phyloP scores from a whole-genome alignment of 331 rosid genomes.

The Pyracantha coccinea region DNA sequence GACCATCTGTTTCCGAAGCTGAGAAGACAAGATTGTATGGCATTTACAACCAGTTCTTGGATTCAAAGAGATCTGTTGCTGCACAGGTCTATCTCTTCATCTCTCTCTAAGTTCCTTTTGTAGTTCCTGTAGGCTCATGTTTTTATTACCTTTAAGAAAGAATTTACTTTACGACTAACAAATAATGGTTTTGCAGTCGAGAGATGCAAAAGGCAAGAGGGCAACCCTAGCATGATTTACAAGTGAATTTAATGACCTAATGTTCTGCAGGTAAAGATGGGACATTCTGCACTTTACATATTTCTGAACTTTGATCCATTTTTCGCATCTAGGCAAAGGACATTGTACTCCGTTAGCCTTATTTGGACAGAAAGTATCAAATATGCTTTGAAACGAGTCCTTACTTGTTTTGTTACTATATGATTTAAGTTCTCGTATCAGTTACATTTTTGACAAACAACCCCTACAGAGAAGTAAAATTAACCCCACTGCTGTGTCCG shows the following conservation, averaged over 20 bases:
- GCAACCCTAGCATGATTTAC: conserved; percentile 73
- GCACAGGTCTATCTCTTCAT: conserved; percentile 46
- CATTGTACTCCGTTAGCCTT: no score
- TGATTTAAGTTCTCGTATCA: background rate
- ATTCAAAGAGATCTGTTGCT: conserved; percentile 72
- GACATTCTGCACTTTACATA: background rate
- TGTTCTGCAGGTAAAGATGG: background rate
- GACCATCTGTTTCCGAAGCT: conserved; percentile 79
- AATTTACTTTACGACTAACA: background rate
- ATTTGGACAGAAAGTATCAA: background rate
- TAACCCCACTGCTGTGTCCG: background rate
- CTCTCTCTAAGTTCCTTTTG: background rate
- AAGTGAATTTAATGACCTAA: background rate
- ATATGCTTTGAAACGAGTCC: background rate
- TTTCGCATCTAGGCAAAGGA: no score
- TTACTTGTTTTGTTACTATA: background rate
- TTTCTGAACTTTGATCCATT: background rate
- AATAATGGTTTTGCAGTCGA: conserved; percentile 50
- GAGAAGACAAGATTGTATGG: conserved; percentile 72
- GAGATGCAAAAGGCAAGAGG: conserved; percentile 89
- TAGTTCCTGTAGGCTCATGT: background rate
- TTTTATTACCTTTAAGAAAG: background rate
- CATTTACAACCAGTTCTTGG: conserved; percentile 69
- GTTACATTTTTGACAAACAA: background rate
- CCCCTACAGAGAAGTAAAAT: background rate